Evolutionary conservation across 768 basidiomycete genomes (phyloP).

Genomic region (Psilocybe cyanescens): DNA sequence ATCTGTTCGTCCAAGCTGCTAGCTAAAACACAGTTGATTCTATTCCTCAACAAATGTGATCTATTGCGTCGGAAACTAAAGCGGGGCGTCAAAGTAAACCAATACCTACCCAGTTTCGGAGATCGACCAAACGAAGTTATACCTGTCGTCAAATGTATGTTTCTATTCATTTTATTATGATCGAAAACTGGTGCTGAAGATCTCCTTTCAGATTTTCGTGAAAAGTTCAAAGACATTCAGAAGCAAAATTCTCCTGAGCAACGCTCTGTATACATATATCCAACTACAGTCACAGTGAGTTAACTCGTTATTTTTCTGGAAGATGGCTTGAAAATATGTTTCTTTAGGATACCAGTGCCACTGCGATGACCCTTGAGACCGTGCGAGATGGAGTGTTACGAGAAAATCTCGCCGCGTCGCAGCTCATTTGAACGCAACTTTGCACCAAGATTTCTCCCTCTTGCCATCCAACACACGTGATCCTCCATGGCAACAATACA

Average conservation of each 20-base stretch:
- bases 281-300: constrained; percentile 71
- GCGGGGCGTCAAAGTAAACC: constrained; percentile 57
- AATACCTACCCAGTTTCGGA: constrained; percentile 68
- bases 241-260: constrained; percentile 57
- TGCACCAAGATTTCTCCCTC: background rate
- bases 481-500: constrained; percentile 4
- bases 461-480: background rate
- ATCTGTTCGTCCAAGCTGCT: constrained; percentile 70
- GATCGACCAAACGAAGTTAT: constrained; percentile 69
- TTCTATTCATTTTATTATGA: background rate
- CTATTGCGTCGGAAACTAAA: constrained; percentile 67
- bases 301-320: background rate
- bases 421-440: constrained; percentile 45
- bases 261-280: constrained; percentile 64
- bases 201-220: constrained; percentile 54
- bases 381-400: constrained; percentile 68
- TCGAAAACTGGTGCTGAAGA: background rate
- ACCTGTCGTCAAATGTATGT: constrained; percentile 66
- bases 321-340: background rate
- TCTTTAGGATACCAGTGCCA: constrained; percentile 62
- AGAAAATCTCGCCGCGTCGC: constrained; percentile 55
- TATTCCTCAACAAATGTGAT: constrained; percentile 75
- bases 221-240: constrained; percentile 72
- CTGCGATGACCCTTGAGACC: constrained; percentile 60
- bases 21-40: constrained; percentile 59